These are phyloP conservation scores for Pseudogymnoascus verrucosus DNA, from an alignment of 2,329 filamentous ascomycete species.

Conservation along the genomic window DNA sequence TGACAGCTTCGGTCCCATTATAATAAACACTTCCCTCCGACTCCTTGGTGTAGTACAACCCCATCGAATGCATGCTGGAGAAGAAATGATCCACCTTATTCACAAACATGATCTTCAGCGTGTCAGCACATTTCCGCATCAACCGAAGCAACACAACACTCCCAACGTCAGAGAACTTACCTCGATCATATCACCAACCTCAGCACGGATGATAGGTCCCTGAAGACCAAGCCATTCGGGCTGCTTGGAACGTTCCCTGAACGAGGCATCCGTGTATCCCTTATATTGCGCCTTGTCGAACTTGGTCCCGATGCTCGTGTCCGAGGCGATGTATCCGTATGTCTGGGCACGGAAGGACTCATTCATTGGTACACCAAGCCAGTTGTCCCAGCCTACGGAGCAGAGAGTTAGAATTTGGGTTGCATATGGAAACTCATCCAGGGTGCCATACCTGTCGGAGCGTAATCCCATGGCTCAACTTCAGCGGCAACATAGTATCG, in stretches of 20 bases:
- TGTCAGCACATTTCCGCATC: not conserved
- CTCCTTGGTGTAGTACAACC: not conserved
- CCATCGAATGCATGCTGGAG: conserved; percentile 4
- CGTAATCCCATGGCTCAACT: not conserved
- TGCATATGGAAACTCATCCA: not conserved
- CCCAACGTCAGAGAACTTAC: not conserved
- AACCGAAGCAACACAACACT: not conserved
- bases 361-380: conserved; percentile 15
- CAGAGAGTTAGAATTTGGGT: not conserved
- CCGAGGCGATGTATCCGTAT: conserved; percentile 8
- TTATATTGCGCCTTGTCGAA: conserved; percentile 26
- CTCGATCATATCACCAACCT: conserved; percentile 8
- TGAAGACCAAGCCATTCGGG: conserved; percentile 20
- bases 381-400: conserved; percentile 1
- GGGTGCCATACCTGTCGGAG: not conserved
- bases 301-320: conserved; percentile 16
- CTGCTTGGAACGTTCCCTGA: conserved; percentile 19
- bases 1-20: not conserved
- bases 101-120: not conserved
- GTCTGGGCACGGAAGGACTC: conserved; percentile 13
- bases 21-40: not conserved
- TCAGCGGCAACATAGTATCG: not conserved
- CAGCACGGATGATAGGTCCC: not conserved
- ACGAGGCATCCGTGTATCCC: conserved; percentile 26
- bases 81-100: not conserved